Evolutionary conservation across 2,329 filamentous ascomycete genomes (phyloP), one percentile per base, ranked within the genome.

Genomic region (Diplodia seriata): DNA sequence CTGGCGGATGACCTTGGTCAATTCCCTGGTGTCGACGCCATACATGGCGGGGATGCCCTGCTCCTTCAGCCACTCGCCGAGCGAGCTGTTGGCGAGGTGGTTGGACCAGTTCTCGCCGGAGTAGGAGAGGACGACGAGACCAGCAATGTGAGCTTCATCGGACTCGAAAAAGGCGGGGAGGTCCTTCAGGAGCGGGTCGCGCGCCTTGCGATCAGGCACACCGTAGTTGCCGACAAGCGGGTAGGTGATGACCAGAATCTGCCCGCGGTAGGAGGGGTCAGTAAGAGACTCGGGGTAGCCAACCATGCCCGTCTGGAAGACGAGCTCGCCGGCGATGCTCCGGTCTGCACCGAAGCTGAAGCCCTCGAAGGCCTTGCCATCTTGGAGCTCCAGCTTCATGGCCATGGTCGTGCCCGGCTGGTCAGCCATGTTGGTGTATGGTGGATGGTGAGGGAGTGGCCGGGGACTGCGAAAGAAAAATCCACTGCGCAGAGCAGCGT

Each of bases 221-320:
- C 94, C 94, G 83, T 99, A 99, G 85, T 98, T 99, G 79, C 94
- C 94, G 69, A 97, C 91, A 49, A 98, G 85, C 69, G 94, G 95
- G 80, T 97, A 97, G 66, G 94, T 99, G 76, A 98, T 89, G 81
- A 98, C 94, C 74, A 99, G 87, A 74, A 99, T 97, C 83, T 99
- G 94, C 70, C 92, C 92, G 61, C 91, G 90, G 81, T 95, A 94
- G 61, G 92, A 94, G 72, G 92, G 92, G 77, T 95, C 92, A 70
- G 92, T 94, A 74, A 95, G 86, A 57, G 91, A 96, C 85, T 99
- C 95, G 51, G 95, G 94, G 80, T 99, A 99, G 77, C 95, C 95
- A 74, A 98, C 95, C 94, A 98, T 97, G 81, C 95, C 95, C 68
- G 95, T 99, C 86, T 98, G 94, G 85, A 99, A 99, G 82, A 99